Conservation (phyloP, 495 filamentous ascomycete species). For the Penicillium cosmopolitanum region DNA sequence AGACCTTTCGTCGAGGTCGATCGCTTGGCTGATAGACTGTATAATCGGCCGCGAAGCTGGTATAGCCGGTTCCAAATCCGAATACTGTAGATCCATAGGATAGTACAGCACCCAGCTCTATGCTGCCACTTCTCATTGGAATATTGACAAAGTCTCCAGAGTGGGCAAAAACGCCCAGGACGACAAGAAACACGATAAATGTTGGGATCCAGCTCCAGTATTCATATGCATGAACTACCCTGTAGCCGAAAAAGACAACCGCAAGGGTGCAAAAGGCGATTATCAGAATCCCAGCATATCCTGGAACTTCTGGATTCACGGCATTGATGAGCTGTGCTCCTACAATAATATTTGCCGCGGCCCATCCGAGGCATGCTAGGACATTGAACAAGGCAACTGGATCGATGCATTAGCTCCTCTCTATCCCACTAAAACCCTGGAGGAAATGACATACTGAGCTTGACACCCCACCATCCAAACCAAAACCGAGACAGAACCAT, state of each 20-base stretch:
- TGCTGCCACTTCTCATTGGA: conserved; percentile 40
- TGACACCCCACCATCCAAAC: conserved; percentile 48
- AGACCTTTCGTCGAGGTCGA: conserved; percentile 22
- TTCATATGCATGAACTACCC: conserved; percentile 55
- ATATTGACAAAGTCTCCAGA: conserved; percentile 46
- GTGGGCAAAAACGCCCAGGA: conserved; percentile 54
- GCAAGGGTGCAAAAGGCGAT: conserved; percentile 50
- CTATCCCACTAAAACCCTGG: too few species aligned
- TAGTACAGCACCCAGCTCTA: conserved; percentile 38
- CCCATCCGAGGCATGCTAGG: conserved; percentile 25
- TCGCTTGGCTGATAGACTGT: conserved; percentile 28
- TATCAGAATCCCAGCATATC: conserved; percentile 55
- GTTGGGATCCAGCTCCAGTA: conserved; percentile 57
- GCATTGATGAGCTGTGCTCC: conserved; percentile 27
- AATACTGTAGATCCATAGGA: conserved; percentile 27
- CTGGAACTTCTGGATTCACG: conserved; percentile 38
- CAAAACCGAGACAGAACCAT: conserved; percentile 59
- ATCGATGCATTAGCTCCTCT: conserved; percentile 43
- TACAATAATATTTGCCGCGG: conserved; percentile 25
- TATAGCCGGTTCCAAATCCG: conserved; percentile 27
- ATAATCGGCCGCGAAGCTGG: conserved; percentile 25
- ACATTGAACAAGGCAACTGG: conserved; percentile 52
- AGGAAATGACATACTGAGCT: conserved; percentile 20
- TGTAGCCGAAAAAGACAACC: conserved; percentile 55
- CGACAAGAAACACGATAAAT: conserved; percentile 49